Evolutionary conservation across 2,329 filamentous ascomycete genomes (phyloP).

Genomic region (Aspergillus quadrilineatus): DNA sequence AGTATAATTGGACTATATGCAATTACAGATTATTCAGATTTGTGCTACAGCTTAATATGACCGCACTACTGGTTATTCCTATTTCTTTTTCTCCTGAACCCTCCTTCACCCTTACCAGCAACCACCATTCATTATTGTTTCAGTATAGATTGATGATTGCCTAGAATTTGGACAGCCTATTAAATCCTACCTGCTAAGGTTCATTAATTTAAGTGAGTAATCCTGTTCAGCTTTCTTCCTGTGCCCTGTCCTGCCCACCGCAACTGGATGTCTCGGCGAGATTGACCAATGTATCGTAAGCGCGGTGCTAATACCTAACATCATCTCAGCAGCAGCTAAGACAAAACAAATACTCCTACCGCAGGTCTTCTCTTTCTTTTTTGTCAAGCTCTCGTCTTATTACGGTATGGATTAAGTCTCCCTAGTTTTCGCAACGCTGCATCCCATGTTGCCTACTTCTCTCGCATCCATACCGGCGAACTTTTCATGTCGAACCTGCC

Average conservation of each 20-base stretch:
- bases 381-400: constrained; percentile 26
- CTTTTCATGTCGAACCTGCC: constrained; percentile 1
- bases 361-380: constrained; percentile 25
- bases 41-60: not conserved
- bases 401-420: constrained; percentile 26
- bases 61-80: not conserved
- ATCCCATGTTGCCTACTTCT: not conserved
- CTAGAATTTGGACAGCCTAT: not conserved
- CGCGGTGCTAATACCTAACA: constrained; percentile 13
- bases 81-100: not conserved
- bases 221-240: constrained; percentile 6
- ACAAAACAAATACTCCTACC: constrained; percentile 16
- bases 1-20: constrained; percentile 3
- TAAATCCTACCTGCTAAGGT: not conserved
- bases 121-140: not conserved
- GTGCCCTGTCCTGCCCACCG: constrained; percentile 12
- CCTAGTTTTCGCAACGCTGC: constrained; percentile 5
- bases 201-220: constrained; percentile 3
- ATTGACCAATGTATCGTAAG: constrained; percentile 15
- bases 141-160: constrained; percentile 1
- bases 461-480: not conserved
- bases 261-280: constrained; percentile 29
- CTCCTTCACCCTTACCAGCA: not conserved
- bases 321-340: constrained; percentile 12
- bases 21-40: constrained; percentile 13